Base-by-base conservation (phyloP, 805 yeast species). In the Yarrowia keelungensis region DNA sequence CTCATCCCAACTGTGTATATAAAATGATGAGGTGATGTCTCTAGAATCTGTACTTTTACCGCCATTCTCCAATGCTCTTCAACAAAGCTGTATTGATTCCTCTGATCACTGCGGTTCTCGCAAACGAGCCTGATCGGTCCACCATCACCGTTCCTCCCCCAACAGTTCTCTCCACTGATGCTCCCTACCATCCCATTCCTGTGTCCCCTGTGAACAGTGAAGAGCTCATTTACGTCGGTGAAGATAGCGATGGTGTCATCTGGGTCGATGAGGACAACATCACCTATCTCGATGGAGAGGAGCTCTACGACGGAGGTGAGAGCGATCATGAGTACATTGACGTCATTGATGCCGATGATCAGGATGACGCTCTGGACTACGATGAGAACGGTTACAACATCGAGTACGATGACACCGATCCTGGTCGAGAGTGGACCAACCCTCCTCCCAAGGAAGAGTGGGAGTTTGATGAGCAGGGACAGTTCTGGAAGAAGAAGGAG, bases 151-250 rank as follows among this genome's bases (percentile, higher is more conserved):
- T 14, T 3, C 45, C 45, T 0, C 59, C 59, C 16, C 16, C 59
- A 12, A 39, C 59, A 11, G 43, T 36, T 14, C 26, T 15, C 14
- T 22, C 49, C 22, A 45, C 59, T 15, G 8, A 19, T 14, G 45
- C 22, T 4, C 38, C 59, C 45, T 22, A 16, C 8, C 32, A 15
- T 38, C 59, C 59, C 19, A 15, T 39, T 8, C 14, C 45, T 14
- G 35, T 14, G 35, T 19, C 8, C 9, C 32, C 32, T 26, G 32
- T 26, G 32, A 26, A 26, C 7, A 26, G 32, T 26, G 59, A 53
- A 2, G 62, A n/a, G 9, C 62, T 56, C 38, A 56, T 56, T n/a
- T 56, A 56, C 12, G 47, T 56, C 4, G 62, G 62, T 8, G 59
- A 53, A 10, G 62, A 56, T 5, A 26, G 39, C 10, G 62, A 56